Evolutionary conservation across 768 basidiomycete species (phyloP), one percentile per base, ranked within the genome.

Genomic region (Mycena olivaceomarginata): DNA sequence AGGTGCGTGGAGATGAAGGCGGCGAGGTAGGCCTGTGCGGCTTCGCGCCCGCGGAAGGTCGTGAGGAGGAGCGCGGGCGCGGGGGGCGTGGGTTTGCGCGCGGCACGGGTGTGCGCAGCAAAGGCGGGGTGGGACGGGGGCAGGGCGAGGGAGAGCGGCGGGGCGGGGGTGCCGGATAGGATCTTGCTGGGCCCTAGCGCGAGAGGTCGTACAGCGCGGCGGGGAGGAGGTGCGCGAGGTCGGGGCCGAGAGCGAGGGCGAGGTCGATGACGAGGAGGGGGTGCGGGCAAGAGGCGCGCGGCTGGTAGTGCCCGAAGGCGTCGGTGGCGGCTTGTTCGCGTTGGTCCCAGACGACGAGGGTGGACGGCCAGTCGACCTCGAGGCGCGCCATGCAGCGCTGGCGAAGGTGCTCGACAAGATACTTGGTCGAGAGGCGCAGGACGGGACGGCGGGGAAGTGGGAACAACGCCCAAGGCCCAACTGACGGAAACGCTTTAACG

Each of bases 121-220:
- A 1, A 31, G 31, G 31, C 31, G 31, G 31, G 31, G 31, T 31
- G 31, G 31, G 31, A 31, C 31, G 3, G 31, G 31, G 31, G 31
- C 31, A 31, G 76, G 15, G 83, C 85, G 81, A 83, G 85, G 9
- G 81, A 83, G 72, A 82, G 81, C 0, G 86, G 82, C 0, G 86
- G 83, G 1, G 84, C 75, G 13, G 84, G 81, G 0, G 92, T 87
- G 3, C 94, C 94, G 0, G 85, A 64, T 80, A 93, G 85, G 76
- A 95, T 94, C 83, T 91, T 92, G 84, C 93, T 93, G 94, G 93
- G 0, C 91, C 93, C 76, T 95, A 95, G 57, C 95, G 89, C 2
- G 93, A 91, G 63, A 96, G 88, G 77, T 95, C 94, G 82, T 95
- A 95, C 80, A 94, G 90, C 0, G 94, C 95, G 31, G 93, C 87